Conservation (phyloP, 2,329 filamentous ascomycete species). For the Colletotrichum lindemuthianum region DNA sequence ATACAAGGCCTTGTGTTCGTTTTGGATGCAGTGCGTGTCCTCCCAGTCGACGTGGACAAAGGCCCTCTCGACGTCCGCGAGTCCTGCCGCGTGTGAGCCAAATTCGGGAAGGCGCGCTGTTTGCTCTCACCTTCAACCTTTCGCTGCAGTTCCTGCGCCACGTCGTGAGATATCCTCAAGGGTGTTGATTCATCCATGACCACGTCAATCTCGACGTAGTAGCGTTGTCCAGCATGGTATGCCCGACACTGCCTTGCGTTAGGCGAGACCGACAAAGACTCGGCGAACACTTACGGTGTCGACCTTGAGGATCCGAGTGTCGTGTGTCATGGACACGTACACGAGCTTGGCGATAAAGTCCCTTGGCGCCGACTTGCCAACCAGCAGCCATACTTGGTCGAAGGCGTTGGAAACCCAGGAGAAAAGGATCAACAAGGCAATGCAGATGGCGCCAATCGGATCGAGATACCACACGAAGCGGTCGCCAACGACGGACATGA, state of each 20-base stretch:
- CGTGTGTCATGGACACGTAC: slow-evolving; percentile 65
- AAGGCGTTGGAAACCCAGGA: slow-evolving; percentile 70
- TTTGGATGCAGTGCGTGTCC: slow-evolving; percentile 50
- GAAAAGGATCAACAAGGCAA: slow-evolving; percentile 68
- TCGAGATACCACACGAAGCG: slow-evolving; percentile 69
- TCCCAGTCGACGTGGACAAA: slow-evolving; percentile 59
- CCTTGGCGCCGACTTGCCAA: slow-evolving; percentile 68
- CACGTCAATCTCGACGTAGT: slow-evolving; percentile 71
- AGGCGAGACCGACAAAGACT: slow-evolving; percentile 14
- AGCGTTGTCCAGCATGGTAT: slow-evolving; percentile 69
- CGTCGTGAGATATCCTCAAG: slow-evolving; percentile 67
- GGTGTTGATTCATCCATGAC: slow-evolving; percentile 66
- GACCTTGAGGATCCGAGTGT: slow-evolving; percentile 64
- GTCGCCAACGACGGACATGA: slow-evolving; percentile 65
- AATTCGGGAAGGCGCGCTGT: neutral
- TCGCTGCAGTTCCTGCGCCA: slow-evolving; percentile 67
- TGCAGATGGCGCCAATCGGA: slow-evolving; percentile 68
- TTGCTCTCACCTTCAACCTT: slow-evolving; percentile 62
- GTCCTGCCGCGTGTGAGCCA: slow-evolving; percentile 36
- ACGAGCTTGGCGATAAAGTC: slow-evolving; percentile 66
- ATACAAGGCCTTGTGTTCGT: slow-evolving; percentile 54
- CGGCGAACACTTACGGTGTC: slow-evolving; percentile 55
- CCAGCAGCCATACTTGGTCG: slow-evolving; percentile 70
- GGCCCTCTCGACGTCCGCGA: slow-evolving; percentile 53
- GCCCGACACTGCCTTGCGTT: slow-evolving; percentile 56